Base-by-base conservation (phyloP, 2,329 filamentous ascomycete species). In the Aspergillus quadricinctus region DNA sequence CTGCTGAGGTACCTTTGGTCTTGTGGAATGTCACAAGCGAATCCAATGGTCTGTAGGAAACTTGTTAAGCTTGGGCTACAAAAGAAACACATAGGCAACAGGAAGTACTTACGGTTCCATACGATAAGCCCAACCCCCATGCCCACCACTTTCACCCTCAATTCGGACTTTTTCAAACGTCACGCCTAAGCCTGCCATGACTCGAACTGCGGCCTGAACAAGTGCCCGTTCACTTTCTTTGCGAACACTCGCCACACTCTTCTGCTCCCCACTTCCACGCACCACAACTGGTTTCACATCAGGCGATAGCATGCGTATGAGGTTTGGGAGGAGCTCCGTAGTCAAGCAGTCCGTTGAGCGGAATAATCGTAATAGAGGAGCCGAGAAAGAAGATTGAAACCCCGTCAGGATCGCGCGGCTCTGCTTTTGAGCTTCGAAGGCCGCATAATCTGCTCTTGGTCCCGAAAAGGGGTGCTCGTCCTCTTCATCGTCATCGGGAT, bases 201-300 rank as follows among this genome's bases (percentile, higher is more conserved):
- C 87, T 59, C 88, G 83, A 0, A 94, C 90, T 0, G 92, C 89
- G 28, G 90, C 83, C 64, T 82, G 82, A 14, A 99, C 88, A 73
- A 97, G 90, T 11, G 76, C 78, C 65, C 91, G 92, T 70, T 99
- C 94, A 1, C 81, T 83, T 40, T 96, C 91, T 70, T 90, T 93
- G 41, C 94, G 85, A 1, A 99, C 93, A 63, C 90, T 95, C 0
- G 93, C 93, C 6, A 87, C 87, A 8, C 85, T 83, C 28, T 80
- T 80, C 63, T 83, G 80, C 19, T 83, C 83, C 29, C 85, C 85
- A 53, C 85, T 84, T 31, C 86, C 86, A n/a, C 82, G 83, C 1
- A 97, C 85, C 8, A 97, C 83, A 3, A 97, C 90, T 0, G 94
- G 94, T 70, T 94, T 96, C 48, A 99, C 87, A 57, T 93, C 89